Base-by-base conservation (phyloP, 371 early-diverging fungal species). In the Batrachochytrium dendrobatidis region DNA sequence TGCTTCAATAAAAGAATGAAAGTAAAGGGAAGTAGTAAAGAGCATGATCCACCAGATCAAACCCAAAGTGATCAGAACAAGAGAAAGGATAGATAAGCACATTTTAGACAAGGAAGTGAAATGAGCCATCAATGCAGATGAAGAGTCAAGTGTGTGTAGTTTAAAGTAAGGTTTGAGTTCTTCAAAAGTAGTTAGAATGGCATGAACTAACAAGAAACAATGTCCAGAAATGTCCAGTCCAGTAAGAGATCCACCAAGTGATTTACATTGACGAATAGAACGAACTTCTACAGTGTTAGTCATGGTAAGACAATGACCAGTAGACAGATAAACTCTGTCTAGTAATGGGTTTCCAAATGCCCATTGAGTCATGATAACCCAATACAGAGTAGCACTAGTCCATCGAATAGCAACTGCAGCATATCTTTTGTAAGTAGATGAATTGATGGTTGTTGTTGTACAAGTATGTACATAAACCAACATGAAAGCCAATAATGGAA, bases 361-460 rank as follows among this genome's bases (percentile, higher is more conserved):
- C 88, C 89, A 89, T 66, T 90, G 92, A 1, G 90, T 87, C 66
- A 90, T 66, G 4, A 84, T 3, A 56, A 83, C 74, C 93, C 94
- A 93, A 73, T 91, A 92, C 28, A 76, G 50, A 0, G 87, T 86
- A n/a, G 90, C 86, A 8, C 80, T 43, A 0, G 68, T 64, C 72
- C 81, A 92, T 7, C 90, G 83, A 28, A 59, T 8, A 20, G 70
- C 20, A 4, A 72, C 79, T 20, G 2, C 20, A 10, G 55, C 24
- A 18, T 0, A 24, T 20, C 3, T 20, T 7, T 62, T 46, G 17
- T 60, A 53, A 31, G 57, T 26, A 18, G 26, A 17, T 12, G 56
- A 33, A 17, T 55, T 25, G 33, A 34, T 3, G 0, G 35, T 20
- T 1, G 25, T n/a, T 24, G 54, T n/a, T 5, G 55, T 29, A 29